Base-by-base conservation (phyloP, 75 land plant species). In the Pseudotsuga menziesii region DNA sequence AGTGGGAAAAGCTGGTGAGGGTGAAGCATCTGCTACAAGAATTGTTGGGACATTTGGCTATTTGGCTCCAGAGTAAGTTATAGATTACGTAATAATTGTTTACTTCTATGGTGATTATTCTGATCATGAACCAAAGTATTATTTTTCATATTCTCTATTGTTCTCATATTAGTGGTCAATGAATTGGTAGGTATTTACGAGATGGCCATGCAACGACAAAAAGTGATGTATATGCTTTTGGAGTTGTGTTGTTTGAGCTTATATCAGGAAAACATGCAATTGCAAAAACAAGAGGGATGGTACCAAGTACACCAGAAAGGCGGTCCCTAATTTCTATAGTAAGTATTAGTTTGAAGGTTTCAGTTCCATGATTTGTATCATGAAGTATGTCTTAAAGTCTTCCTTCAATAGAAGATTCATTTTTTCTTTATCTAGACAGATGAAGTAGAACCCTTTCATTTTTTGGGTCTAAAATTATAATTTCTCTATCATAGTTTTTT, bases 151-250 rank as follows among this genome's bases (percentile, higher is more conserved):
- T 9, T 9, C 54, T 48, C 54, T 48, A 48, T 48, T 11, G 54
- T 36, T 69, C 23, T 69, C 72, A 69, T 69, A 20, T 8, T n/a
- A 69, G 39, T 69, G 25, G n/a, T 41, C 44, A 39, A 39, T 48
- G 54, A 9, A 20, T 69, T 69, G 44, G 15, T 41, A 93, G 96
- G 76, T 94, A 94, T 77, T 70, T 93, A 79, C 88, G 83, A 73
- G 85, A 94, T 85, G 97, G 97, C 23, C 79, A 80, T 3, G 97
- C 94, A 11, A 88, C 94, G 5, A 64, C 88, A 25, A 94, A 94
- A 77, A 89, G 90, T 78, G 97, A 94, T 84, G 89, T 92, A 7
- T 94, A 88, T 88, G 94, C 97, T 17, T 94, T 90, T 88, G 97
- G 97, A 17, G 92, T 94, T 59, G 94, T 92, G 27, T 81, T 94